phyloP scores from a whole-genome alignment of 352 stramenopile genomes.

The Phytopythium kandeliae region DNA sequence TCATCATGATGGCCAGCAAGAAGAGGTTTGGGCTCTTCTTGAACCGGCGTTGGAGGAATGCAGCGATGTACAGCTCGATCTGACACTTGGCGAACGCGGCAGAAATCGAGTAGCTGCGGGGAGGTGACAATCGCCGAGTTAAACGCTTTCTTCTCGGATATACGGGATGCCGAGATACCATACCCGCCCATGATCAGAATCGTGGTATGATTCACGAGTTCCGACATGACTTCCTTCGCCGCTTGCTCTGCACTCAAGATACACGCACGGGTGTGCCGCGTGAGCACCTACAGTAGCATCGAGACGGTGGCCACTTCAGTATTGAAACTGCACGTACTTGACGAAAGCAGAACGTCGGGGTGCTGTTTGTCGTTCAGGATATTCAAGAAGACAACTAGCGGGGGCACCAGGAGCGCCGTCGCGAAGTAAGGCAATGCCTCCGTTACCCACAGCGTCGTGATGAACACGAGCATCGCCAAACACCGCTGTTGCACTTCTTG shows the following conservation, averaged over 20 bases:
- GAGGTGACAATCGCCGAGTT: slow-evolving; percentile 2
- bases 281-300: too few relatives aligned
- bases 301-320: too few relatives aligned
- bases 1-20: slow-evolving; percentile 90
- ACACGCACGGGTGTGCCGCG: background rate
- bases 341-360: slow-evolving; percentile 54
- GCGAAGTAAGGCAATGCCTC: slow-evolving; percentile 90
- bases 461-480: slow-evolving; percentile 87
- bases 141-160: background rate
- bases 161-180: slow-evolving; percentile 5
- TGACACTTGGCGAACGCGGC: slow-evolving; percentile 89
- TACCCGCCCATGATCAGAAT: slow-evolving; percentile 92
- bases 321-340: slow-evolving; percentile 44
- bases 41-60: slow-evolving; percentile 84
- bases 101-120: slow-evolving; percentile 74
- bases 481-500: slow-evolving; percentile 81
- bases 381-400: slow-evolving; percentile 83
- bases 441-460: slow-evolving; percentile 88
- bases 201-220: slow-evolving; percentile 90
- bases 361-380: slow-evolving; percentile 87
- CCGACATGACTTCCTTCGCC: slow-evolving; percentile 86
- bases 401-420: slow-evolving; percentile 84
- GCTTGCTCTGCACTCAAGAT: slow-evolving; percentile 40
- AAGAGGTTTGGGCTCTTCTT: slow-evolving; percentile 89
- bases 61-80: slow-evolving; percentile 89